Evolutionary conservation across 371 early-diverging fungal genomes (phyloP), one percentile per base, ranked within the genome.

Genomic region (Lichtheimia corymbifera): DNA sequence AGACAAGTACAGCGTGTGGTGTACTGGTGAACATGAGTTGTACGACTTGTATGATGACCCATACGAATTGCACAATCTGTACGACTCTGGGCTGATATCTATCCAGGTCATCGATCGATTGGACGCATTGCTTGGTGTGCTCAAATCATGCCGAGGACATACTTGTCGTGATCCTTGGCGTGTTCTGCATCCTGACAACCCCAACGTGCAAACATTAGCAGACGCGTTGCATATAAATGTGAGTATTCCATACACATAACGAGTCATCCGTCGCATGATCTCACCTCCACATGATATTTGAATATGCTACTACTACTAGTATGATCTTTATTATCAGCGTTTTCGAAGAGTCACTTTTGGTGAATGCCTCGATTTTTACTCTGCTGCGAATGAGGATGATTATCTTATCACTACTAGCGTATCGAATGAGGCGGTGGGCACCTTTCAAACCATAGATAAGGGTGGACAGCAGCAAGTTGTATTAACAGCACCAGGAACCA

Each of bases 131-230:
- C 53, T 88, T 42, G 61, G 71, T n/a, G 83, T 84, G 4, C 59
- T 84, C 3, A 74, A 82, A 28, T 65, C 76, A 27, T 88, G 88
- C 62, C 75, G 82, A 28, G 85, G 83, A 0, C 73, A 74, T 2
- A 76, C 74, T 1, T 88, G 88, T 59, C 81, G 83, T 40, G 70
- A 85, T 47, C 88, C 88, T n/a, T 88, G 86, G 86, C 61, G 65
- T 0, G 65, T 73, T 1, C 66, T 88, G 17, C 85, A 83, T 67
- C 69, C 70, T 20, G 58, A 62, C 9, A 67, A 73, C 22, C 27
- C 47, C 12, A 47, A 54, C 22, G 72, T 76, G n/a, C 67, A 62
- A 51, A 70, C 68, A 12, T 51, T 71, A 24, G 44, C 63, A 2
- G 75, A 76, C 41, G 76, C 82, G 2, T 43, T 81, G 15, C 40